A percentile compares a stretch with the other conserved stretches of the same genome.
phyloP scores from a whole-genome alignment of 768 basidiomycete genomes.

The Phylloporus scabripes region DNA sequence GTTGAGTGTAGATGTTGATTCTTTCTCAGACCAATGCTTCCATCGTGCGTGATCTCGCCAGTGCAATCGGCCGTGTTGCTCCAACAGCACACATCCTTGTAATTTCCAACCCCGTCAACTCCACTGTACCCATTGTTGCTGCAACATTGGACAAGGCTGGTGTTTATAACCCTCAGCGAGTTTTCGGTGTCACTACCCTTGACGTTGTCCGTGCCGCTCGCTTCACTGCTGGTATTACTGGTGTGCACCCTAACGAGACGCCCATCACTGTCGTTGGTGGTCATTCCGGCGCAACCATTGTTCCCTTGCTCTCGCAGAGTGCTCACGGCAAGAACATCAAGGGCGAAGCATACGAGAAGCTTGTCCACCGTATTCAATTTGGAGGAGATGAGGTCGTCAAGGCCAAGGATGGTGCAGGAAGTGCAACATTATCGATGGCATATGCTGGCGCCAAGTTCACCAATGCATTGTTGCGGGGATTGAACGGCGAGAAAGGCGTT shows the following conservation, averaged over 20 bases:
- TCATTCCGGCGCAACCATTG: conserved; percentile 96
- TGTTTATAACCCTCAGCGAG: conserved; percentile 79
- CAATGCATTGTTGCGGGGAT: conserved; percentile 51
- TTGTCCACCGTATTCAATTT: conserved; percentile 93
- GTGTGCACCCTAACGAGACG: conserved; percentile 59
- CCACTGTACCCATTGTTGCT: conserved; percentile 96
- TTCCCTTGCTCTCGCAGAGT: conserved; percentile 89
- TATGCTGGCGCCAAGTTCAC: conserved; percentile 74
- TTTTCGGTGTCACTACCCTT: conserved; percentile 98
- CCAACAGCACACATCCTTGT: conserved; percentile 92
- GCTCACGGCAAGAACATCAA: conserved; percentile 61
- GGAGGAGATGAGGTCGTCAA: conserved; percentile 99
- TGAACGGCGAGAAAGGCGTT: conserved; percentile 63
- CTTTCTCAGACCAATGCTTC: conserved; percentile 82
- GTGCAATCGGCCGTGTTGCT: conserved; percentile 76
- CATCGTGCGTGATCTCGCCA: conserved; percentile 93
- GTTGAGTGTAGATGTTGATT: background rate
- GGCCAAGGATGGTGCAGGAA: conserved; percentile 87
- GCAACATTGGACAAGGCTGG: conserved; percentile 87
- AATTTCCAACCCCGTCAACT: conserved; percentile 99
- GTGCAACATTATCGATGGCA: conserved; percentile 74
- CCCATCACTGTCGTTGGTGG: conserved; percentile 87
- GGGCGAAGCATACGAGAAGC: conserved; percentile 67
- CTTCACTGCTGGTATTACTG: conserved; percentile 73
- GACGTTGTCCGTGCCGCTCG: conserved; percentile 95